These are phyloP conservation scores for Fusarium graminum DNA, from an alignment of 2,329 filamentous ascomycete genomes.

Conservation along the genomic window DNA sequence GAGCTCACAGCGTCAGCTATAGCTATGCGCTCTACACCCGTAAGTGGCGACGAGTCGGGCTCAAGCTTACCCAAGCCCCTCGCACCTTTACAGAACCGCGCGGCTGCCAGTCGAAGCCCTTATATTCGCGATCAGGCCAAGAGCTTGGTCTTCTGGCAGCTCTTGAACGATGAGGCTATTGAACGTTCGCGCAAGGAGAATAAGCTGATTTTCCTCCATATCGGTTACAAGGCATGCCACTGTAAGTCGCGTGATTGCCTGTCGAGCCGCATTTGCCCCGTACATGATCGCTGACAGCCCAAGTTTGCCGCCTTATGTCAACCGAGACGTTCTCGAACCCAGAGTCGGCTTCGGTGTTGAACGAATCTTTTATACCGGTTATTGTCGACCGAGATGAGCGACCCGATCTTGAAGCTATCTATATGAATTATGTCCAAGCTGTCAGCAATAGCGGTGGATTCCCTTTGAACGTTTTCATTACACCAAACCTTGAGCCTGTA, in stretches of 20 bases:
- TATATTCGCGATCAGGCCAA: slow-evolving; percentile 79
- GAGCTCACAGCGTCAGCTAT: slow-evolving; percentile 56
- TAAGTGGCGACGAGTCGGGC: slow-evolving; percentile 40
- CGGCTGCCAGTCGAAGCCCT: slow-evolving; percentile 59
- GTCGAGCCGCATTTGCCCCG: not conserved
- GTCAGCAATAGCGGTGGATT: slow-evolving; percentile 91
- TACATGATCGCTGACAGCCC: slow-evolving; percentile 35
- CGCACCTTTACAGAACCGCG: slow-evolving; percentile 54
- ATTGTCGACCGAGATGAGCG: slow-evolving; percentile 94
- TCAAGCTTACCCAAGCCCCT: slow-evolving; percentile 39
- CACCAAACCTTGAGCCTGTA: slow-evolving; percentile 90
- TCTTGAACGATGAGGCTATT: slow-evolving; percentile 83
- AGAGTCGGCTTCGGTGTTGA: slow-evolving; percentile 84
- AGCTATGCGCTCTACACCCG: slow-evolving; percentile 49
- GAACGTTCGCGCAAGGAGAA: slow-evolving; percentile 83
- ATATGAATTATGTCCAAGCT: slow-evolving; percentile 98
- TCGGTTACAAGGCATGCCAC: slow-evolving; percentile 95
- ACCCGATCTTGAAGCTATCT: slow-evolving; percentile 93
- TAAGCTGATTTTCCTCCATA: slow-evolving; percentile 90
- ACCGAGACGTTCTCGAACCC: slow-evolving; percentile 90
- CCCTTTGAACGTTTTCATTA: slow-evolving; percentile 97
- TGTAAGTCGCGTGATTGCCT: slow-evolving; percentile 69
- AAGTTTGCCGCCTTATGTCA: slow-evolving; percentile 91
- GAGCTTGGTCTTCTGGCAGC: slow-evolving; percentile 92
- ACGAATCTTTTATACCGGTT: slow-evolving; percentile 89